Evolutionary conservation across 2,329 filamentous ascomycete species (phyloP), one percentile per base, ranked within the genome.

Genomic region (Paecilomyces fulvus): DNA sequence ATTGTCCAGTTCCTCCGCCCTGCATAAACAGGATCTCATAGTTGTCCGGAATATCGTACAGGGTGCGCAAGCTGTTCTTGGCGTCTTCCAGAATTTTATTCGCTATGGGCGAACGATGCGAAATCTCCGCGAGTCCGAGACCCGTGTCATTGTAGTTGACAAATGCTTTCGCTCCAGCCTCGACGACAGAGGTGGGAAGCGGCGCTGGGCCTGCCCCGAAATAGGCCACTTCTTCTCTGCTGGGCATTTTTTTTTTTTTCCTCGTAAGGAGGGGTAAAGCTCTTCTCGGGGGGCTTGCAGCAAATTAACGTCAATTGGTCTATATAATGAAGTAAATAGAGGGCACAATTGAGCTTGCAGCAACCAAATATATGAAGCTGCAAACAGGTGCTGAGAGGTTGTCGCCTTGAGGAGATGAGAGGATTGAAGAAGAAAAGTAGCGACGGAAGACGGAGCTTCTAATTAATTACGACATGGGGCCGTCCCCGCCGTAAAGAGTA

Each of bases 21-120:
- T 94, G 89, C 80, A 95, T 87, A 73, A 95, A 92, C 20, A 96
- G 75, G 55, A 96, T 82, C 59, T 96, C 90, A 75, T 96, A 96
- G 70, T 89, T 85, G 63, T 87, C 83, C 2, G 91, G 90, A 56
- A 97, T 87, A 65, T 92, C 87, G 56, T 96, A 85, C 63, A 89
- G 87, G 21, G 77, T 77, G 33, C 82, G 80, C 10, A 97, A 81
- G 60, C 88, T 84, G 31, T 83, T 81, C 72, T 95, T 94, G 60
- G 90, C 82, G 61, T 89, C 81, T 60, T 88, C 85, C 63, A 97
- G 82, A 66, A 97, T 90, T 60, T 85, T 83, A 61, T 84, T 82
- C 25, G 92, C 92, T 49, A 89, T 82, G 59, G 83, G 79, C 12
- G 89, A 95, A 61, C 92, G 89, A 73, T 97, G 92, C 9, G 88